Conservation (phyloP, 805 yeast species). For the Vanderwaltozyma yarrowii region DNA sequence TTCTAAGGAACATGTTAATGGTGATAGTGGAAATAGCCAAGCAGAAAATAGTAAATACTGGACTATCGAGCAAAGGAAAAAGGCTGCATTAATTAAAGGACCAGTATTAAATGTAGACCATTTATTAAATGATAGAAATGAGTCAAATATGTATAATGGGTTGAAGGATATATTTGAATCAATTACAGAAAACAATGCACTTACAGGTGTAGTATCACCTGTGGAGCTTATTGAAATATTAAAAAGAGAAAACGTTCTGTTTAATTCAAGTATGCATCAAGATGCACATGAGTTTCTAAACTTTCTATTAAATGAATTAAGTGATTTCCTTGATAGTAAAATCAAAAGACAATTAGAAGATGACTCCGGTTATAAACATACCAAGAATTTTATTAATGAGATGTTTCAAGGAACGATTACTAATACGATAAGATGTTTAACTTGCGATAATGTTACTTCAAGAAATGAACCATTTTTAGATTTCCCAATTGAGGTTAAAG, state of each 20-base stretch:
- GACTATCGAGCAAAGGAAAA: constrained; percentile 61
- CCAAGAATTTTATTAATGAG: constrained; percentile 46
- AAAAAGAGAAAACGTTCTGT: constrained; percentile 73
- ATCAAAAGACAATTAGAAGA: constrained; percentile 6
- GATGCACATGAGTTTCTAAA: constrained; percentile 97
- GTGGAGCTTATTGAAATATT: constrained; percentile 59
- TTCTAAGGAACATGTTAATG: no score
- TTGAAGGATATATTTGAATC: constrained; percentile 80
- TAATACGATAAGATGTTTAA: constrained; percentile 79
- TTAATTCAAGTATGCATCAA: constrained; percentile 90
- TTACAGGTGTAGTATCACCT: constrained; percentile 82
- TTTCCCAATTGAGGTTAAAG: constrained; percentile 73
- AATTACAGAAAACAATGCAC: constrained; percentile 59
- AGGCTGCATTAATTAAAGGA: constrained; percentile 67
- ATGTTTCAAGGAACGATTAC: constrained; percentile 79
- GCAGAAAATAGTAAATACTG: background rate
- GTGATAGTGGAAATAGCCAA: no score
- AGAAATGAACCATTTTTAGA: constrained; percentile 84
- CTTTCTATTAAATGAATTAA: constrained; percentile 68
- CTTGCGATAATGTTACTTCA: constrained; percentile 74
- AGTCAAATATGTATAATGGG: constrained; percentile 46
- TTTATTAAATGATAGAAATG: constrained; percentile 31
- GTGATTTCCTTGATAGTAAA: constrained; percentile 31
- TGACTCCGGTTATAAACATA: background rate
- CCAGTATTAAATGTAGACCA: constrained; percentile 80